Conservation (phyloP, 2,329 filamentous ascomycete species). For the Exserohilum turcica region DNA sequence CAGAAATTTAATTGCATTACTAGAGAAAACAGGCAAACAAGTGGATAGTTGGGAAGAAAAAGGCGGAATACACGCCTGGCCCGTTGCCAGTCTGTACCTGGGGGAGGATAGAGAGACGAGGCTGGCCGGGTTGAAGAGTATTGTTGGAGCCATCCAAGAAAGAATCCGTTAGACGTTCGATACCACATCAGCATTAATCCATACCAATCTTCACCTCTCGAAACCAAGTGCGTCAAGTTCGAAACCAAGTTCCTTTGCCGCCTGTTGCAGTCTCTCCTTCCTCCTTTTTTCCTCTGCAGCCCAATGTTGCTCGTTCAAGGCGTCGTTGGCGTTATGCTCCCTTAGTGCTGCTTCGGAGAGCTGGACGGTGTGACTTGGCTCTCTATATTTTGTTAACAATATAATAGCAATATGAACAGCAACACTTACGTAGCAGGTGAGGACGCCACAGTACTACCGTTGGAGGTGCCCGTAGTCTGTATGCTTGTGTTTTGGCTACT, state of each 20-base stretch:
- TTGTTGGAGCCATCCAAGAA: conserved; percentile 47
- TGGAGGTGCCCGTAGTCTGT: not conserved
- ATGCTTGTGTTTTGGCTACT: no score
- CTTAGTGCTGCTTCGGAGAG: not conserved
- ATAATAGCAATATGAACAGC: not conserved
- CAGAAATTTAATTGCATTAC: conserved; percentile 60
- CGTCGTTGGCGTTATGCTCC: not conserved
- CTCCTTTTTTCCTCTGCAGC: conserved; percentile 4
- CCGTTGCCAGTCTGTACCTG: conserved; percentile 68
- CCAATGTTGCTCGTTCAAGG: not conserved
- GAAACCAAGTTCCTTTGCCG: conserved; percentile 14
- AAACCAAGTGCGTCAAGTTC: conserved; percentile 13
- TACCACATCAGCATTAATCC: not conserved
- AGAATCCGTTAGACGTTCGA: conserved; percentile 27
- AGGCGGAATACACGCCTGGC: conserved; percentile 81
- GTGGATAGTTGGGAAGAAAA: conserved; percentile 65
- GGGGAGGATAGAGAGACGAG: conserved; percentile 54
- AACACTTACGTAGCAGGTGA: not conserved
- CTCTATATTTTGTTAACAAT: not conserved
- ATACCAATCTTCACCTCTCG: conserved; percentile 3
- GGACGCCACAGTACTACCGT: no score
- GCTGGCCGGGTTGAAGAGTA: conserved; percentile 53
- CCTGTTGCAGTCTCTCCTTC: conserved; percentile 8
- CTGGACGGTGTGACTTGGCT: not conserved
- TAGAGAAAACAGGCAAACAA: conserved; percentile 60